phyloP scores from a whole-genome alignment of 2,329 filamentous ascomycete species.

The Bertia moriformis region DNA sequence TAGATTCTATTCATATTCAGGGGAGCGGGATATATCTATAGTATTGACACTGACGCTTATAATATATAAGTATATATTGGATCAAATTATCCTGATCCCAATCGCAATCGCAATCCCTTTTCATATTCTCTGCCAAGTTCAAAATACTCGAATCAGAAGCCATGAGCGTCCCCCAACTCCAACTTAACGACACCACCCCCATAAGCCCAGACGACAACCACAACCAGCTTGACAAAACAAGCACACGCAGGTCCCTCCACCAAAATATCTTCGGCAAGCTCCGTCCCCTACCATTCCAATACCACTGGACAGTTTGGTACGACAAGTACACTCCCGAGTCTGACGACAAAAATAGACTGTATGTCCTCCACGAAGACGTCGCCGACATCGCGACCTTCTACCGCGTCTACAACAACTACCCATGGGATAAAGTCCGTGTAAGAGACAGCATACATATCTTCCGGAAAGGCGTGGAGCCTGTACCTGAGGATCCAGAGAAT shows the following conservation, averaged over 20 bases:
- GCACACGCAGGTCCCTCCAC: background rate
- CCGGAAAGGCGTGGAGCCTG: constrained; percentile 22
- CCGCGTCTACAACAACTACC: constrained; percentile 26
- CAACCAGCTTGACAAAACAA: no score
- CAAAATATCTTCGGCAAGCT: background rate
- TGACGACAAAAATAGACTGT: constrained; percentile 17
- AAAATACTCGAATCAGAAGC: no score
- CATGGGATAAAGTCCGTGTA: constrained; percentile 19
- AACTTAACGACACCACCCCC: background rate
- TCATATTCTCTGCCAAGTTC: no score
- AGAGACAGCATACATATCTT: constrained; percentile 27
- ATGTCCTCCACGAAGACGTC: constrained; percentile 20
- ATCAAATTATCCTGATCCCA: no score
- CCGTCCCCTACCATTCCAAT: background rate
- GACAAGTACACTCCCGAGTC: constrained; percentile 1
- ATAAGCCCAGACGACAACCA: no score
- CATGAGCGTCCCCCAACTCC: background rate
- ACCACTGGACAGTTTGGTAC: background rate
- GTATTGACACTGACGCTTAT: no score
- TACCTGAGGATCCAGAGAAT: constrained; percentile 17
- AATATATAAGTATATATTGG: no score
- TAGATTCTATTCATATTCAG: no score
- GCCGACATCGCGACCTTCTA: constrained; percentile 25
- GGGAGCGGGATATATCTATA: no score
- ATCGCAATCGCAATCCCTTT: no score